phyloP scores from a whole-genome alignment of 257 asterid species.

The Jacaranda mimosifolia region DNA sequence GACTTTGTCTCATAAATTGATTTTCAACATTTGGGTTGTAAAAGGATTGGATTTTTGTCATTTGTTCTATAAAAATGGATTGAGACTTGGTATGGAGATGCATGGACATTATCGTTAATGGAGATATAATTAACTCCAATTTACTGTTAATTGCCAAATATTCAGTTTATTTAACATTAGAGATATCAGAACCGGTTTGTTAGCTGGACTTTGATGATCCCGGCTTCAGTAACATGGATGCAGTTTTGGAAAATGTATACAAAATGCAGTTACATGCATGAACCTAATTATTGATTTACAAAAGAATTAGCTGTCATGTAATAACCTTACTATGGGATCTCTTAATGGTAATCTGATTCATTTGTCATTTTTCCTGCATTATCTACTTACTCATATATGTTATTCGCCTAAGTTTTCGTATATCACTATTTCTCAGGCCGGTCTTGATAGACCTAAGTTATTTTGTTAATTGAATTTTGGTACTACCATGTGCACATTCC shows the following conservation, averaged over 20 bases:
- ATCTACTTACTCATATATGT: no score
- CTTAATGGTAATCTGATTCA: no score
- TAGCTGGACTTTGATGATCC: not conserved
- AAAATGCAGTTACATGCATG: no score
- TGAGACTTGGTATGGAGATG: slow-evolving; percentile 5
- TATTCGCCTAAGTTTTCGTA: no score
- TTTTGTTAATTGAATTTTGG: no score
- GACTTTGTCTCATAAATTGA: not conserved
- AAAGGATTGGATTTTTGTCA: not conserved
- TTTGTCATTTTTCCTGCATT: no score
- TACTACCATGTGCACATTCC: not conserved
- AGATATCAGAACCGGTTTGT: not conserved
- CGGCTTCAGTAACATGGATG: not conserved
- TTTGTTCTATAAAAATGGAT: slow-evolving; percentile 10
- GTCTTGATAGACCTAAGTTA: not conserved
- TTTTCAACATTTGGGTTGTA: not conserved
- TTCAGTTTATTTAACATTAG: no score
- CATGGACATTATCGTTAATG: not conserved
- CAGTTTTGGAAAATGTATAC: not conserved
- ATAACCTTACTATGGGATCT: no score
- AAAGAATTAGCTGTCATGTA: no score
- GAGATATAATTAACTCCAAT: slow-evolving; percentile 1
- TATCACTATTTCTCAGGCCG: not conserved
- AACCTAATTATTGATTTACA: no score
- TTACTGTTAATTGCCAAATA: no score